Base-by-base conservation (phyloP, 768 basidiomycete genomes). In the Vararia minispora region DNA sequence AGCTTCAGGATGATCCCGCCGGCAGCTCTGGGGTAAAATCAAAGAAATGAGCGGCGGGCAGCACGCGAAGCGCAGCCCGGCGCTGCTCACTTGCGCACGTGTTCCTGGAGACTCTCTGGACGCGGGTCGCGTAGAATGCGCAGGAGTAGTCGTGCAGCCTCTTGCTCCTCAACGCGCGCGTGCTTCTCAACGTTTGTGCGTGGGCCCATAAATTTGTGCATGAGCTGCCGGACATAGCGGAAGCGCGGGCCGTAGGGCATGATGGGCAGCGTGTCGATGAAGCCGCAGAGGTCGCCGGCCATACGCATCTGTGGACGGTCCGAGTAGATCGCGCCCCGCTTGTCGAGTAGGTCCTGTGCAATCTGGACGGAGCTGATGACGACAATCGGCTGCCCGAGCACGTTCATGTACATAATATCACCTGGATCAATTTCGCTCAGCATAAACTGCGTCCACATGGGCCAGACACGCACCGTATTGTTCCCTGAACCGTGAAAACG, bases 241-340 rank as follows among this genome's bases (percentile, higher is more conserved):
- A 67, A 68, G 3, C 63, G 62, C 0, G 58, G 29, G 18, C 68
- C 68, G 31, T 71, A 71, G 1, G 53, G 58, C 11, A 64, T 49
- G 5, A 72, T 54, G 12, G 68, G 69, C n/a, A 70, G 53, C 0
- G 65, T 68, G 11, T 39, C 20, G 27, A 39, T 32, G 32, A 28
- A 72, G 12, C 71, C 72, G 2, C 68, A 52, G 2, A 73, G 57
- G 43, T 71, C 68, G 1, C 71, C 70, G 6, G 63, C 66, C 68
- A 74, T 71, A 12, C 64, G 60, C 3, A 72, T 55, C 3, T 58
- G 52, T n/a, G 35, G 45, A 33, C 47, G 40, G 34, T 46, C 29
- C 11, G 47, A 48, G 32, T 46, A 42, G 31, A 43, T 43, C 10
- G 43, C 35, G 16, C 35, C 36, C 12, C 37, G 34, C 17, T 38